Evolutionary conservation across 148 eudicot species (phyloP).

Genomic region (Linanthus parryae): DNA sequence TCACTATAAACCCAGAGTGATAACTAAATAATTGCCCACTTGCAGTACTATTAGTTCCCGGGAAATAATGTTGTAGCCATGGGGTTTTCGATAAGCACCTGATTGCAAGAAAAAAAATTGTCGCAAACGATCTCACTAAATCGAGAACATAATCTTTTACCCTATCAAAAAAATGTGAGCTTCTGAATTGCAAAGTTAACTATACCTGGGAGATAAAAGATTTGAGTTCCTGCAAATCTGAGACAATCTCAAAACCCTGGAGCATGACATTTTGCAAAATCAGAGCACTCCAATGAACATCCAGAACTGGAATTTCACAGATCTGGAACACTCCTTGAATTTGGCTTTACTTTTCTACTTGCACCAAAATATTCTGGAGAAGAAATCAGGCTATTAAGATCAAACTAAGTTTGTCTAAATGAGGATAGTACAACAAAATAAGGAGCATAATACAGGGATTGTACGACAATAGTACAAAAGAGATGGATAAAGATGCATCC

Average conservation of each 20-base stretch:
- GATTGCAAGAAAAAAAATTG: background rate
- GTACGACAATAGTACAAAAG: too few species aligned
- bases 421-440: too few species aligned
- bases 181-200: constrained; percentile 20
- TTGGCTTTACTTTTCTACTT: too few species aligned
- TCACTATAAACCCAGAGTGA: constrained; percentile 14
- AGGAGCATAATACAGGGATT: too few species aligned
- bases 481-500: too few species aligned
- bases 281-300: too few species aligned
- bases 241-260: constrained; percentile 33
- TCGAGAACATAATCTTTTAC: background rate
- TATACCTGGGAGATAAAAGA: constrained; percentile 19
- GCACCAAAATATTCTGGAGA: too few species aligned
- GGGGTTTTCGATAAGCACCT: constrained; percentile 31
- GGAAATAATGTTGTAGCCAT: constrained; percentile 8
- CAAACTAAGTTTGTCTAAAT: too few species aligned
- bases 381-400: too few species aligned
- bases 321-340: too few species aligned
- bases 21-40: constrained; percentile 12
- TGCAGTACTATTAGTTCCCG: constrained; percentile 14
- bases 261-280: constrained; percentile 44
- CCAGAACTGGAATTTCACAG: too few species aligned
- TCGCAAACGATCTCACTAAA: background rate
- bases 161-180: background rate
- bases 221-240: constrained; percentile 15